A percentile compares a stretch with the other conserved stretches of the same genome.
These are phyloP conservation scores for Leucoagaricus sp. DNA, from an alignment of 1,284 basidiomycete species.

Conservation along the genomic window DNA sequence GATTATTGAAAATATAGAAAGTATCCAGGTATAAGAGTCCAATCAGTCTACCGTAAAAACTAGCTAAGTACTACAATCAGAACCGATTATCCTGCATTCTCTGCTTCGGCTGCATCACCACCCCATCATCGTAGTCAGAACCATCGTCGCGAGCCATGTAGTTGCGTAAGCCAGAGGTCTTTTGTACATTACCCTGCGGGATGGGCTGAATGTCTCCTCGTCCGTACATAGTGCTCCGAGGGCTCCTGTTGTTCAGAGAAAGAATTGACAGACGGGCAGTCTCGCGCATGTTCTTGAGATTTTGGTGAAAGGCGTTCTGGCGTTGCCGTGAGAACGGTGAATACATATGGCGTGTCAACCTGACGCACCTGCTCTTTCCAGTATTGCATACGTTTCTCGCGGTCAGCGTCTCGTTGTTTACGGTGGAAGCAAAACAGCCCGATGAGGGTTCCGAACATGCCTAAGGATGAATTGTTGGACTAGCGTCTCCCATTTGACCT, in stretches of 20 bases:
- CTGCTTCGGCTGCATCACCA: constrained; percentile 36
- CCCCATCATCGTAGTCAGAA: constrained; percentile 48
- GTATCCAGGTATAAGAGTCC: constrained; percentile 4
- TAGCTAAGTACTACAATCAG: constrained; percentile 6
- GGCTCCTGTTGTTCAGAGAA: constrained; percentile 48
- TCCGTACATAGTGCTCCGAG: constrained; percentile 48
- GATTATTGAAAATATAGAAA: constrained; percentile 1
- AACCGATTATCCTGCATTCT: constrained; percentile 15
- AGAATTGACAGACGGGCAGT: constrained; percentile 65
- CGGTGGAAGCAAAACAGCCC: constrained; percentile 72
- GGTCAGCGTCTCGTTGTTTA: constrained; percentile 70
- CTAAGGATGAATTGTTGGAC: constrained; percentile 36
- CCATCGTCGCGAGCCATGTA: constrained; percentile 50
- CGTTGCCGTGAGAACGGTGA: constrained; percentile 4
- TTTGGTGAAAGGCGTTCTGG: constrained; percentile 76
- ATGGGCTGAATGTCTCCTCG: constrained; percentile 64
- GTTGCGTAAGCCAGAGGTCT: constrained; percentile 57
- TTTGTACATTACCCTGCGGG: constrained; percentile 45
- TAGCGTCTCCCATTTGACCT: background rate
- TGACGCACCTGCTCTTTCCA: constrained; percentile 79
- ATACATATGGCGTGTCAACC: background rate
- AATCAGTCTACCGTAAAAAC: constrained; percentile 4
- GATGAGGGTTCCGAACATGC: constrained; percentile 69
- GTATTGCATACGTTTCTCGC: constrained; percentile 81
- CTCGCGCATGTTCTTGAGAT: constrained; percentile 75